A percentile compares a stretch with the other conserved stretches of the same genome.
Evolutionary conservation across 495 filamentous ascomycete species (phyloP).

Genomic region (Letharia lupina): DNA sequence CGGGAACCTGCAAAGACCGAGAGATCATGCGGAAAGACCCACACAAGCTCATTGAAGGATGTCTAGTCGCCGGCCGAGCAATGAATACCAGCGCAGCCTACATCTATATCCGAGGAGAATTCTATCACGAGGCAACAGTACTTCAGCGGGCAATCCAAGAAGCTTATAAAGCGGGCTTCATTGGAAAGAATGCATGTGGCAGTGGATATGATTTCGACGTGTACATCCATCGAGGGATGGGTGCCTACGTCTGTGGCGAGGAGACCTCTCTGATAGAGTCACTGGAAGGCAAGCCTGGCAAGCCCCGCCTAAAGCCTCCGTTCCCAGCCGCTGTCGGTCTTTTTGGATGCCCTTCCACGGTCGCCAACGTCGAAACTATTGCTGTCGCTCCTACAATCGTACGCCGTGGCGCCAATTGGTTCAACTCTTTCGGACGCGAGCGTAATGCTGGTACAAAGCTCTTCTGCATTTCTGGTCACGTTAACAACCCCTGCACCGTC

Average conservation of each 20-base stretch:
- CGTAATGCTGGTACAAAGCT: slow-evolving; percentile 95
- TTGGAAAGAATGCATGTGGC: slow-evolving; percentile 96
- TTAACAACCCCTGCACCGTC: slow-evolving; percentile 96
- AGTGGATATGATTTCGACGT: slow-evolving; percentile 97
- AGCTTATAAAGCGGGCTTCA: slow-evolving; percentile 84
- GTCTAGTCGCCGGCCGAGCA: slow-evolving; percentile 87
- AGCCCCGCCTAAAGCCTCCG: slow-evolving; percentile 95
- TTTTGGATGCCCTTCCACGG: slow-evolving; percentile 95
- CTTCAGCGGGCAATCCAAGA: slow-evolving; percentile 94
- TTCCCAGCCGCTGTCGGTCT: slow-evolving; percentile 96
- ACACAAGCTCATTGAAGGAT: slow-evolving; percentile 96
- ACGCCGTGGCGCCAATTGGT: slow-evolving; percentile 86
- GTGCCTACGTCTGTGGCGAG: slow-evolving; percentile 95
- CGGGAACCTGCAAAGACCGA: slow-evolving; percentile 97
- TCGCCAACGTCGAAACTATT: slow-evolving; percentile 95
- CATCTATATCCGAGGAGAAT: slow-evolving; percentile 99
- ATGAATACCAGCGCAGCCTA: slow-evolving; percentile 98
- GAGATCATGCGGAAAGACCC: slow-evolving; percentile 99
- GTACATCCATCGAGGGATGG: slow-evolving; percentile 91
- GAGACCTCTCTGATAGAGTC: slow-evolving; percentile 97
- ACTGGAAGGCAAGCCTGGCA: slow-evolving; percentile 94
- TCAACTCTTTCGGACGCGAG: slow-evolving; percentile 85
- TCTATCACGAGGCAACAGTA: slow-evolving; percentile 92
- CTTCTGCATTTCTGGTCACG: slow-evolving; percentile 96
- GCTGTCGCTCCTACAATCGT: slow-evolving; percentile 94